phyloP scores from a whole-genome alignment of 768 basidiomycete genomes.

The Royoungia palumana region DNA sequence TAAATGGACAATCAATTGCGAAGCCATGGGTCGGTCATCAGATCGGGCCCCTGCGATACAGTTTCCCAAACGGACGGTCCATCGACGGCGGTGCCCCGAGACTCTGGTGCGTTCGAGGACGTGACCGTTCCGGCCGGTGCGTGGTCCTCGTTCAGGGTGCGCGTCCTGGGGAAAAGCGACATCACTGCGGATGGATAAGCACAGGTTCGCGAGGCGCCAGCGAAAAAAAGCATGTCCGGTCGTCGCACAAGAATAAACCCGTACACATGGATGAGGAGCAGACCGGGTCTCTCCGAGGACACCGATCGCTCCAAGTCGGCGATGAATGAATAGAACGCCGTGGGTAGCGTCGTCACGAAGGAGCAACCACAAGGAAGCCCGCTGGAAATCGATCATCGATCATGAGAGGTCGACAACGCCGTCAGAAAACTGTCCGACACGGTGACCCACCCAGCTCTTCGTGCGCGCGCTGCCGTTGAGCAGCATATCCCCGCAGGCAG shows the following conservation, averaged over 20 bases:
- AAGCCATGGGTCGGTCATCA: background rate
- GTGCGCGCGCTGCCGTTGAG: background rate
- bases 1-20: background rate
- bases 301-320: background rate
- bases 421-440: background rate
- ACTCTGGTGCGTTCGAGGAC: background rate
- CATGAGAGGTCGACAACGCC: background rate
- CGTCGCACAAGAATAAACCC: background rate
- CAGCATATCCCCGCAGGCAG: background rate
- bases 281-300: conserved; percentile 1
- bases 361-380: background rate
- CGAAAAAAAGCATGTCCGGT: background rate
- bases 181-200: conserved; percentile 5
- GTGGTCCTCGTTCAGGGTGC: background rate
- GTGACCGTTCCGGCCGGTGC: background rate
- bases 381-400: background rate
- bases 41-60: background rate
- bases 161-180: background rate
- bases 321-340: background rate
- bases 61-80: background rate
- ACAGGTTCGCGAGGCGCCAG: background rate
- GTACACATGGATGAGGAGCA: background rate
- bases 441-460: background rate
- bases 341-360: background rate
- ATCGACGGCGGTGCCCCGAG: background rate